These are phyloP conservation scores for Trichocladium antarcticum DNA, from an alignment of 495 filamentous ascomycete genomes.

Conservation along the genomic window DNA sequence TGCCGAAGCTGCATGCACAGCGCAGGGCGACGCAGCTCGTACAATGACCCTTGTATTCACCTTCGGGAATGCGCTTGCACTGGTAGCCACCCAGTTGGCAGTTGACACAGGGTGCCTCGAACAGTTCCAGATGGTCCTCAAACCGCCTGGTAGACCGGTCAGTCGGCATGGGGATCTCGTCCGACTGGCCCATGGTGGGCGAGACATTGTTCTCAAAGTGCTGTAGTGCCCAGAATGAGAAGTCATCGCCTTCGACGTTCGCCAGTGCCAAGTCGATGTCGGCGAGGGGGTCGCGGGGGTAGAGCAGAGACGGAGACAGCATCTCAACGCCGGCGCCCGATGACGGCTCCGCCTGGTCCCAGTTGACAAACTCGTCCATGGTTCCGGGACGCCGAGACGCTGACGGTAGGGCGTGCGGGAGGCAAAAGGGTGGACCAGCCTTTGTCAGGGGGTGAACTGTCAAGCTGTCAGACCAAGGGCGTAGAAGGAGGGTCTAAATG, in stretches of 20 bases:
- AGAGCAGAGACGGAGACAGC: conserved; percentile 8
- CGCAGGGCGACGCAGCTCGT: conserved; percentile 69
- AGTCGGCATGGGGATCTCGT: conserved; percentile 11
- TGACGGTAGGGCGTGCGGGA: conserved; percentile 7
- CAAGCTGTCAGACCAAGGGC: conserved; percentile 12
- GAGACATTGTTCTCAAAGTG: conserved; percentile 32
- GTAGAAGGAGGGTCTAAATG: background rate
- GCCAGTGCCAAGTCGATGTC: conserved; percentile 36
- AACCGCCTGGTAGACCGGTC: conserved; percentile 15
- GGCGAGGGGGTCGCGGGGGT: conserved; percentile 16
- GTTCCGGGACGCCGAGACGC: conserved; percentile 19
- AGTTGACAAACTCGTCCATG: conserved; percentile 39
- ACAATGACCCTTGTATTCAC: conserved; percentile 56
- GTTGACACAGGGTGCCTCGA: conserved; percentile 52
- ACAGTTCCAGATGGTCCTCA: conserved; percentile 31
- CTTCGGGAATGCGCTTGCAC: conserved; percentile 63
- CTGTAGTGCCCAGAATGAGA: conserved; percentile 41
- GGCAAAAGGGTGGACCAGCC: conserved; percentile 5
- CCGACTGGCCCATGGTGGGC: conserved; percentile 8
- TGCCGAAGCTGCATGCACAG: conserved; percentile 57
- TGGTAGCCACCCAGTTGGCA: conserved; percentile 57
- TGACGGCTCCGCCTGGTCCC: conserved; percentile 31
- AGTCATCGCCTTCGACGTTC: conserved; percentile 38
- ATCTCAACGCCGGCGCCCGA: conserved; percentile 12
- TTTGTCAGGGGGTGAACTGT: background rate